These are phyloP conservation scores for Ogataea henricii DNA, from an alignment of 805 yeast species.

Conservation along the genomic window DNA sequence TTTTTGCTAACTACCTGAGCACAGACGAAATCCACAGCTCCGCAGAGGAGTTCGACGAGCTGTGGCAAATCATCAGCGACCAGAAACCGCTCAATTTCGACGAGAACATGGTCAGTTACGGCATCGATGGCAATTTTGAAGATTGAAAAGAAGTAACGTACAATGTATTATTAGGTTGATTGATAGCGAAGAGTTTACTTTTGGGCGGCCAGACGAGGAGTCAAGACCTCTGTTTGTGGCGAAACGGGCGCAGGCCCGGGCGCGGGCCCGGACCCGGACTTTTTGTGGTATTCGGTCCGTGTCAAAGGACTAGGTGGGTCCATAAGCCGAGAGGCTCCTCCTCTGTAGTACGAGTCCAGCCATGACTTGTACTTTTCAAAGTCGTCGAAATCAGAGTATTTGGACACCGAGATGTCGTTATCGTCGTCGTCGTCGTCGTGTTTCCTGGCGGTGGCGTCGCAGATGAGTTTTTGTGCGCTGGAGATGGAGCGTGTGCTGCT, in stretches of 20 bases:
- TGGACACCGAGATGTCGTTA: conserved; percentile 2
- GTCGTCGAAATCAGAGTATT: conserved; percentile 20
- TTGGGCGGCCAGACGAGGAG: not conserved
- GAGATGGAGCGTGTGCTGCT: conserved; percentile 12
- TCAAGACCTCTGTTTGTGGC: not conserved
- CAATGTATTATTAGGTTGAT: too few relatives aligned
- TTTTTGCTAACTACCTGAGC: not conserved
- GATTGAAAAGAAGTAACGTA: too few relatives aligned
- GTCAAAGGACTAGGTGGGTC: not conserved
- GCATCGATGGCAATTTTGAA: not conserved
- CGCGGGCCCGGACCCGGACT: too few relatives aligned
- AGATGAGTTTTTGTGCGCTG: conserved; percentile 19
- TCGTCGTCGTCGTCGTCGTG: not conserved
- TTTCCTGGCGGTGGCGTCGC: conserved; percentile 9
- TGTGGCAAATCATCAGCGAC: conserved; percentile 26
- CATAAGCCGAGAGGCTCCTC: not conserved
- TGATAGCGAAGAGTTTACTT: too few relatives aligned
- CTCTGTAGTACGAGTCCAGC: conserved; percentile 23
- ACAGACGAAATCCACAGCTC: not conserved
- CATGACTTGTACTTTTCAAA: conserved; percentile 28
- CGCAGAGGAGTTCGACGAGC: conserved; percentile 13
- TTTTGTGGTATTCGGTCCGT: not conserved
- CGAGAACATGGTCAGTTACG: not conserved
- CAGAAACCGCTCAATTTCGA: conserved; percentile 17
- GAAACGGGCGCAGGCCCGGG: not conserved